Base-by-base conservation (phyloP, 192 early-diverging fungal species). In the Backusella psychrophila region DNA sequence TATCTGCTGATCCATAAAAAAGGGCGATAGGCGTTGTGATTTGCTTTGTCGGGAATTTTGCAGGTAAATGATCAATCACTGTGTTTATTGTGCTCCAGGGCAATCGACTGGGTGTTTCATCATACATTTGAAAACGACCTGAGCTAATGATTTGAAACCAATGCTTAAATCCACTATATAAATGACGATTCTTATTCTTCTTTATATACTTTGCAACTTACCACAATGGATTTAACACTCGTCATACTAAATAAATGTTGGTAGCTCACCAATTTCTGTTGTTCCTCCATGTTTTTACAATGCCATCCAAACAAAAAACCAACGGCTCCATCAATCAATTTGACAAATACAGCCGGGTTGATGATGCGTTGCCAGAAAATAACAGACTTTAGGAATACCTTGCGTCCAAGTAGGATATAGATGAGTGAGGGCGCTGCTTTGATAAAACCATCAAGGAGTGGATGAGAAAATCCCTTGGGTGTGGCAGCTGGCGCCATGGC, bases 81-180 rank as follows among this genome's bases (percentile, higher is more conserved):
- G 82, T 79, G n/a, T 78, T 85, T 5, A 80, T 34, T 3, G 83
- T 81, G 1, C 79, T 78, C 23, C 80, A 85, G 1, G 89, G 84
- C 17, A 90, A 75, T 31, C 84, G 83, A 79, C 80, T 85, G 68
- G 94, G 91, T 4, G 88, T 85, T 29, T 98, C 96, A 77, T 98
- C 96, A 74, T 95, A 98, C 95, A 96, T 96, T 74, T 97, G 96
- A 59, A 98, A 92, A 17, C 86, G 86, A 12, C 91, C 91, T 21
- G 91, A 90, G n/a, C 94, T 83, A 65, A 98, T 96, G 74, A 98
- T 98, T 85, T 98, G 96, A 83, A 98, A 96, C 95, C 95, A 96
- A 77, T 96, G 96, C 87, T 89, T 42, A 6, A 44, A 44, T 44
- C 12, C 4, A 35, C 19, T n/a, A 39, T 56, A 6, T 8, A 36